phyloP scores from a whole-genome alignment of 1,284 basidiomycete species.

The Lignosus rhinocerotis region DNA sequence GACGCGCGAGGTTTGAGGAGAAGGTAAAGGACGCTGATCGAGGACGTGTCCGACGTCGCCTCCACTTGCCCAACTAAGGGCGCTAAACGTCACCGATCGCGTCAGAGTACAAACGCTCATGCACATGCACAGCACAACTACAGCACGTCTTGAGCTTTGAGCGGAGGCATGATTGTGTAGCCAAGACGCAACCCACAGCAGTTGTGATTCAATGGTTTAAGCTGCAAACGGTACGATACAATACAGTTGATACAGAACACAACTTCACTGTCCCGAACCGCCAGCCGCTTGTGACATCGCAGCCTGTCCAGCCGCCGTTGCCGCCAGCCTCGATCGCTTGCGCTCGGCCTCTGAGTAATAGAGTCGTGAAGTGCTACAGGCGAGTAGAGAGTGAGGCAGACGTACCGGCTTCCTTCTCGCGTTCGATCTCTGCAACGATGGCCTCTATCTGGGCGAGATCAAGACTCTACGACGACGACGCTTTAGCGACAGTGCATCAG shows the following conservation, averaged over 20 bases:
- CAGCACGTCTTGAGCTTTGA: no score
- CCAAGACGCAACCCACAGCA: no score
- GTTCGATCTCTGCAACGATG: conserved; percentile 89
- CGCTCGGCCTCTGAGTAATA: conserved; percentile 74
- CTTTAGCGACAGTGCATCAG: not conserved
- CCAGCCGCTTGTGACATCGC: conserved; percentile 65
- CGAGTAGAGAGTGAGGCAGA: conserved; percentile 14
- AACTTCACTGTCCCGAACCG: conserved; percentile 28
- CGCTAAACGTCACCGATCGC: conserved; percentile 9
- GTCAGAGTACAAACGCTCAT: not conserved
- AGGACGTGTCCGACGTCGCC: not conserved
- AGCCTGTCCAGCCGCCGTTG: conserved; percentile 82
- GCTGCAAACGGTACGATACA: conserved; percentile 18
- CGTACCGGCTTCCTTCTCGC: conserved; percentile 92
- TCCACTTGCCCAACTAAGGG: not conserved
- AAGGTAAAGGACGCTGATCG: not conserved
- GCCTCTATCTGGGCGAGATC: conserved; percentile 86
- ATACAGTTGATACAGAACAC: conserved; percentile 15
- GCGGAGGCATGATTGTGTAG: no score
- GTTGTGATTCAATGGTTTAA: not conserved
- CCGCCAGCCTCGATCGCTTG: conserved; percentile 76
- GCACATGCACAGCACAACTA: not conserved
- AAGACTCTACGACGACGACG: conserved; percentile 59
- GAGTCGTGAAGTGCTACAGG: not conserved
- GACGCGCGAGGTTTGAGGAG: not conserved